Evolutionary conservation across 768 basidiomycete genomes (phyloP), one percentile per base, ranked within the genome.

Genomic region (Lactifluus subvellereus): DNA sequence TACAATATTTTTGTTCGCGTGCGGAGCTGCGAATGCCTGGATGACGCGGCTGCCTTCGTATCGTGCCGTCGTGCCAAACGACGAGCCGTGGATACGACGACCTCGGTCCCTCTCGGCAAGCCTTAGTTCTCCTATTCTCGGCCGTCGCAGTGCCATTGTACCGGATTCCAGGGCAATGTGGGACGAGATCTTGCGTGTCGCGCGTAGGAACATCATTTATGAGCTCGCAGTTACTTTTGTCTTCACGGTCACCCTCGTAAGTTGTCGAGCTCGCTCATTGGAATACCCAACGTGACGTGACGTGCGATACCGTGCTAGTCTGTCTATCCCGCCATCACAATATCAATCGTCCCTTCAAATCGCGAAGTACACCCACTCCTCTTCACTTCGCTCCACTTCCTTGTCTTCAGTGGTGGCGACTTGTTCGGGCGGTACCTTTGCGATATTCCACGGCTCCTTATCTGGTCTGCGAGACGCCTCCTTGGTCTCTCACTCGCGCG

Each of bases 251-350:
- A 95, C 94, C 14, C 75, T 96, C 71, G 93, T 93, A 70, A 68
- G 86, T 76, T 20, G 49, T 52, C 8, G 7, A 32, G 20, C 4
- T 4, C 4, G 6, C 42, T 33, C 20, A 33, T 50, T 38, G 51
- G 35, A 54, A 33, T 13, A 9, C 11, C 58, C 11, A 42, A 59
- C 3, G 43, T 47, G 57, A 53, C 61, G 52, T 59, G 43, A 67
- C 54, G 66, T 45, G 5, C 56, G 53, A 57, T 61, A 43, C 66
- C 2, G 27, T 27, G 27, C 27, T 27, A 96, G 94, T 82, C 93
- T 35, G 87, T 95, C 52, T 96, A 83, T 75, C 94, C 94, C 5
- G 82, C 94, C 0, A 87, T 94, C 66, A 94, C 94, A 2, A 82
- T 86, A 4, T 88, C 87, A 0, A 83, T 97, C 57, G 73, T 74